A percentile compares a stretch with the other conserved stretches of the same genome.
phyloP scores from a whole-genome alignment of 2,329 filamentous ascomycete species.

The Cryoendolithus antarcticus region DNA sequence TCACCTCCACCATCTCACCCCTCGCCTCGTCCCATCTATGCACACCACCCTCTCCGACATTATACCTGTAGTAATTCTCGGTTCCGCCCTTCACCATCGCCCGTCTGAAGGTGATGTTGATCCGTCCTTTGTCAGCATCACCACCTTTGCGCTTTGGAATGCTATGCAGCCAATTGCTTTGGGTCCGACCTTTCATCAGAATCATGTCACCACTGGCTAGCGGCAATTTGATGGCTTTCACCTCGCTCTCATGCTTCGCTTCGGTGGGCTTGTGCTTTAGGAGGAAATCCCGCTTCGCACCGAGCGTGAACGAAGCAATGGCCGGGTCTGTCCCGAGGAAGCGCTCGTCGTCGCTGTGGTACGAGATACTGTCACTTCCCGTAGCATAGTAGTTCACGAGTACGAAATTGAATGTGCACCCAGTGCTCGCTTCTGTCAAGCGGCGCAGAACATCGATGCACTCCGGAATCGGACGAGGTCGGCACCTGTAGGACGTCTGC shows the following conservation, averaged over 20 bases:
- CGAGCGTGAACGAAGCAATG: slow-evolving; percentile 64
- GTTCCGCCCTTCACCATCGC: slow-evolving; percentile 61
- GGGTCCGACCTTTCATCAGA: slow-evolving; percentile 64
- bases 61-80: slow-evolving; percentile 76
- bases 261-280: slow-evolving; percentile 62
- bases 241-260: slow-evolving; percentile 23
- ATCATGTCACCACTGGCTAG: slow-evolving; percentile 65
- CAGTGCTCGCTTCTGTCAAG: slow-evolving; percentile 53
- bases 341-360: slow-evolving; percentile 68
- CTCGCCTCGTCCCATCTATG: slow-evolving; percentile 52
- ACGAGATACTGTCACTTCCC: slow-evolving; percentile 64
- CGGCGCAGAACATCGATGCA: slow-evolving; percentile 54
- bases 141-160: slow-evolving; percentile 61
- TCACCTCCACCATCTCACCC: slow-evolving; percentile 34
- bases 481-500: slow-evolving; percentile 42
- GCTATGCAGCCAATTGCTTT: slow-evolving; percentile 64
- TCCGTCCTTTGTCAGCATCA: slow-evolving; percentile 47
- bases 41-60: slow-evolving; percentile 58
- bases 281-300: slow-evolving; percentile 60
- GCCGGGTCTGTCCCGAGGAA: slow-evolving; percentile 59
- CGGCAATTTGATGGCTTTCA: slow-evolving; percentile 36
- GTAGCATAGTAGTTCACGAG: slow-evolving; percentile 76
- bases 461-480: slow-evolving; percentile 57
- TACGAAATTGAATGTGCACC: slow-evolving; percentile 63
- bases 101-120: slow-evolving; percentile 66